Conservation (phyloP, 768 basidiomycete genomes). For the Macrolepiota dolichaula region DNA sequence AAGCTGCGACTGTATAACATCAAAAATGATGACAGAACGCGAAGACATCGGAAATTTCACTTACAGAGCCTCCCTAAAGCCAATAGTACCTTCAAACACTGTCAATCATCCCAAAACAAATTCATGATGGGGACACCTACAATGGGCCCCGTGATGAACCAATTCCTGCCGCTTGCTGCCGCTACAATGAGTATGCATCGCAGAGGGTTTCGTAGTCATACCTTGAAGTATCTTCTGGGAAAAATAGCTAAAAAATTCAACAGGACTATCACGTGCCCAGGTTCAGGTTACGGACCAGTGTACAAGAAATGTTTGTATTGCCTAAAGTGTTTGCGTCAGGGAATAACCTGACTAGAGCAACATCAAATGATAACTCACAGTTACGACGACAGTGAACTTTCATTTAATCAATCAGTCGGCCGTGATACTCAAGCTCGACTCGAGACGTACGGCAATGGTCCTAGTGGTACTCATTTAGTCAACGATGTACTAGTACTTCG, state of each 20-base stretch:
- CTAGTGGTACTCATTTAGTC: conserved; percentile 16
- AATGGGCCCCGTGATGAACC: conserved; percentile 24
- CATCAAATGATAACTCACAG: conserved; percentile 20
- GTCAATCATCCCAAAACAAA: no score
- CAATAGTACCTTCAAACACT: neutral
- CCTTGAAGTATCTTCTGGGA: conserved; percentile 15
- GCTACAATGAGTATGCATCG: conserved; percentile 9
- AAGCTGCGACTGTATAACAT: conserved; percentile 3
- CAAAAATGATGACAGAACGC: neutral
- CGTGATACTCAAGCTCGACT: neutral
- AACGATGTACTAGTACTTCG: neutral
- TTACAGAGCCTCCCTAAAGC: conserved; percentile 4
- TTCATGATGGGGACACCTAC: neutral
- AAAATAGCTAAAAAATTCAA: conserved; percentile 15
- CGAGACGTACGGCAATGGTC: conserved; percentile 33
- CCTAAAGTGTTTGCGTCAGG: conserved; percentile 20
- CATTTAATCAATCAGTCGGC: neutral
- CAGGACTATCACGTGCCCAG: neutral
- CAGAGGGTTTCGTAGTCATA: neutral
- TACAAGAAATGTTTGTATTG: conserved; percentile 45
- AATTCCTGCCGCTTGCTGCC: conserved; percentile 33
- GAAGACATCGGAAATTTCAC: neutral
- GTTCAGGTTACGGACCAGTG: conserved; percentile 36
- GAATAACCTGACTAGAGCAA: neutral
- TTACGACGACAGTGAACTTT: conserved; percentile 32